Base-by-base conservation (phyloP, 1,284 basidiomycete species). In the Singerocomus inundabilis region DNA sequence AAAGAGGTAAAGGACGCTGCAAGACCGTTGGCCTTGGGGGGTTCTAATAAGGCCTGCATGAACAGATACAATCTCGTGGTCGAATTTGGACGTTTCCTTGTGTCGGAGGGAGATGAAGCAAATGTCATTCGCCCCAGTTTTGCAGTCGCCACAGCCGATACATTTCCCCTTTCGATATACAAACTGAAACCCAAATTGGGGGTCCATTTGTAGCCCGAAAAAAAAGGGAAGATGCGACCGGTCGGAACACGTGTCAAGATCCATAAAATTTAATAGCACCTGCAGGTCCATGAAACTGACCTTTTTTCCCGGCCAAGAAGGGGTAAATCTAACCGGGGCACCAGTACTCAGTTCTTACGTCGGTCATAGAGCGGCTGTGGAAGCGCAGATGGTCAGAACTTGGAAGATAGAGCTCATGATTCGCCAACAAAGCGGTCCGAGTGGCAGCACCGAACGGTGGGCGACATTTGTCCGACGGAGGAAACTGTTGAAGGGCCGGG, bases 1-100 rank as follows among this genome's bases (percentile, higher is more conserved):
- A n/a, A 40, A 41, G 44, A 48, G 48, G 51, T 10, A 36, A 16
- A 37, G 44, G 49, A 44, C 44, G 46, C 42, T 61, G 34, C 9
- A 1, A 25, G 1, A 4, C 21, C 16, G 34, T 49, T 21, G 21
- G 1, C 12, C 29, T 18, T 18, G 29, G 28, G 38, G 29, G 46
- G 36, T 36, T 29, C 50, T 62, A 64, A 56, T 70, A 69, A 67
- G 55, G 44, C 40, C 21, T 25, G 37, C 43, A 31, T 31, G 41
- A 44, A 15, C 39, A 44, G 13, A 38, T n/a, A 33, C 28, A 49
- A 46, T 57, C 46, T 61, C 58, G 50, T 60, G 21, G 44, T 65
- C 71, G 10, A 25, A 72, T 73, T 61, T 60, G 68, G 70, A 44
- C 11, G 45, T 69, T 58, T 62, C 69, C 65, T 72, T 72, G 66